Conservation (phyloP, 2,329 filamentous ascomycete species). For the Calonectria ilicicola region DNA sequence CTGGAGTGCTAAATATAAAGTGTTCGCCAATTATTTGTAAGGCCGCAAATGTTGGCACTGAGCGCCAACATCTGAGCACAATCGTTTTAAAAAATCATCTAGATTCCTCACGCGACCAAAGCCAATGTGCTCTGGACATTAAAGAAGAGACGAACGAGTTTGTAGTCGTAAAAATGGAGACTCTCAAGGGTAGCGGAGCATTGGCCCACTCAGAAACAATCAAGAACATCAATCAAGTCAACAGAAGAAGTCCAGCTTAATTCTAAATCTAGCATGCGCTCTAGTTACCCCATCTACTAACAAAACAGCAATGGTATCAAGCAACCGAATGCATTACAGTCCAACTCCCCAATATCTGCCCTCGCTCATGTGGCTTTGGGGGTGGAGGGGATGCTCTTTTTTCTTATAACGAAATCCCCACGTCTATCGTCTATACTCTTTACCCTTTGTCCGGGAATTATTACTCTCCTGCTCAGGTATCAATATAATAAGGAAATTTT, state of each 20-base stretch:
- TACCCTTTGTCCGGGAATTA: background rate
- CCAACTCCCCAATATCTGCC: background rate
- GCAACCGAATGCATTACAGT: background rate
- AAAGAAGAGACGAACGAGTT: too few relatives aligned
- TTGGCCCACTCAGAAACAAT: background rate
- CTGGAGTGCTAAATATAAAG: background rate
- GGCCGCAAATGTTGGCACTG: background rate
- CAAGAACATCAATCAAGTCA: background rate
- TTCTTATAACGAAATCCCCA: background rate
- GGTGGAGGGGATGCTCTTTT: background rate
- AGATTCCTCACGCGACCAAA: background rate
- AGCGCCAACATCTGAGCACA: background rate
- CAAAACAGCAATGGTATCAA: background rate
- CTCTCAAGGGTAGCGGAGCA: too few relatives aligned
- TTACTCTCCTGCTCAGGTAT: background rate
- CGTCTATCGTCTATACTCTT: background rate
- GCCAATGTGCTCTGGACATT: background rate
- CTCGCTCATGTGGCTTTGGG: background rate
- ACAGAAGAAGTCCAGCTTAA: background rate
- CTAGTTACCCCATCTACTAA: background rate
- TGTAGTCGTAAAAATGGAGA: too few relatives aligned
- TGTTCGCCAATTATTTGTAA: background rate
- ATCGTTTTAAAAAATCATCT: background rate
- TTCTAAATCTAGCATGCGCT: background rate
- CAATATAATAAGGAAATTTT: background rate